Conservation (phyloP, 2,329 filamentous ascomycete species). For the Nemania sp. region DNA sequence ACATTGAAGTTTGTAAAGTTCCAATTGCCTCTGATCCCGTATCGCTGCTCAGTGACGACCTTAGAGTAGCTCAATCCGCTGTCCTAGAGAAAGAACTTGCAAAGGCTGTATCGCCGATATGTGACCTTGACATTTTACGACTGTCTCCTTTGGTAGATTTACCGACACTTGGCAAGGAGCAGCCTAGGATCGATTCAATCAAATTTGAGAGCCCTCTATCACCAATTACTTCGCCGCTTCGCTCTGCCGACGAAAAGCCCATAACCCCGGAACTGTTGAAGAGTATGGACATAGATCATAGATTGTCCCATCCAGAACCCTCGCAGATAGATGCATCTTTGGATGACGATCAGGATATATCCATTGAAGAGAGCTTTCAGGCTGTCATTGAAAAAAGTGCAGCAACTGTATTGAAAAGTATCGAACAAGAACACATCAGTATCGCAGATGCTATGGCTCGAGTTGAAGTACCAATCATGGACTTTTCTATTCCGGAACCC, state of each 20-base stretch:
- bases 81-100: constrained; percentile 23
- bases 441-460: constrained; percentile 34
- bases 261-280: constrained; percentile 18
- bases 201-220: constrained; percentile 36
- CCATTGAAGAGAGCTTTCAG: constrained; percentile 24
- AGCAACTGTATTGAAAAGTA: constrained; percentile 15
- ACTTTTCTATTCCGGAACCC: constrained; percentile 34
- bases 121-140: constrained; percentile 6
- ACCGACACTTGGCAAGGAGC: constrained; percentile 9
- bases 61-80: constrained; percentile 28
- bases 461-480: constrained; percentile 34
- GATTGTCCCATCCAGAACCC: constrained; percentile 3
- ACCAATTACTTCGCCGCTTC: constrained; percentile 23
- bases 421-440: constrained; percentile 37
- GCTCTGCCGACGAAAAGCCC: constrained; percentile 1
- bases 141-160: constrained; percentile 20
- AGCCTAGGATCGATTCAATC: constrained; percentile 24
- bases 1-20: constrained; percentile 31
- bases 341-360: background rate
- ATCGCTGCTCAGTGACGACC: constrained; percentile 36
- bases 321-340: background rate
- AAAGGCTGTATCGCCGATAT: background rate
- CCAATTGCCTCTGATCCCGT: constrained; percentile 33
- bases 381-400: constrained; percentile 25
- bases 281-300: constrained; percentile 27